phyloP scores from a whole-genome alignment of 495 filamentous ascomycete species.

The Halenospora varia region DNA sequence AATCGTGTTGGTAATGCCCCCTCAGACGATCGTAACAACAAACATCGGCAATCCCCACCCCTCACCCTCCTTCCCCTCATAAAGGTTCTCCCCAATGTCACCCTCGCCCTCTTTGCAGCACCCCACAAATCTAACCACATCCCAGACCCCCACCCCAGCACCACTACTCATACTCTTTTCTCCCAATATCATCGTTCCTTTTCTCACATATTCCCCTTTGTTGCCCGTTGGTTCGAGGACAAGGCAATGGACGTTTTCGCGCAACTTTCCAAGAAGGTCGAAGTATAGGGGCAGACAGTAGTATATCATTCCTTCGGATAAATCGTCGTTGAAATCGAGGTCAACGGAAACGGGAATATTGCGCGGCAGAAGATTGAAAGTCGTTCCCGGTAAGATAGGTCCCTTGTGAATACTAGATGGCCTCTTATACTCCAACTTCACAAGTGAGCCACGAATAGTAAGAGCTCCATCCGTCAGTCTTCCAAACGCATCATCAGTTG shows the following conservation, averaged over 20 bases:
- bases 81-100: background rate
- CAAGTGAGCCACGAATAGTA: background rate
- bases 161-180: background rate
- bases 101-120: background rate
- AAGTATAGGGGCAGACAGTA: background rate
- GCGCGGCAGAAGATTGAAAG: background rate
- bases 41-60: background rate
- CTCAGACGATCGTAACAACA: background rate
- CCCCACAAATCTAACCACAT: background rate
- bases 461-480: background rate
- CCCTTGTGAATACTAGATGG: background rate
- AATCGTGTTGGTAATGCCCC: too few species aligned
- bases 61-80: background rate
- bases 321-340: background rate
- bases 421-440: background rate
- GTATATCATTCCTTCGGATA: background rate
- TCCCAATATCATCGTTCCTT: background rate
- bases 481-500: background rate
- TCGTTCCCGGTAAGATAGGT: background rate
- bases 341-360: background rate
- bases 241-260: background rate
- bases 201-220: background rate
- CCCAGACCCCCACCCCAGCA: background rate
- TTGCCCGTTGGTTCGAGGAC: background rate
- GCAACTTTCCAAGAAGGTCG: background rate